phyloP scores from a whole-genome alignment of 495 filamentous ascomycete species.

The Penicillium angulare region DNA sequence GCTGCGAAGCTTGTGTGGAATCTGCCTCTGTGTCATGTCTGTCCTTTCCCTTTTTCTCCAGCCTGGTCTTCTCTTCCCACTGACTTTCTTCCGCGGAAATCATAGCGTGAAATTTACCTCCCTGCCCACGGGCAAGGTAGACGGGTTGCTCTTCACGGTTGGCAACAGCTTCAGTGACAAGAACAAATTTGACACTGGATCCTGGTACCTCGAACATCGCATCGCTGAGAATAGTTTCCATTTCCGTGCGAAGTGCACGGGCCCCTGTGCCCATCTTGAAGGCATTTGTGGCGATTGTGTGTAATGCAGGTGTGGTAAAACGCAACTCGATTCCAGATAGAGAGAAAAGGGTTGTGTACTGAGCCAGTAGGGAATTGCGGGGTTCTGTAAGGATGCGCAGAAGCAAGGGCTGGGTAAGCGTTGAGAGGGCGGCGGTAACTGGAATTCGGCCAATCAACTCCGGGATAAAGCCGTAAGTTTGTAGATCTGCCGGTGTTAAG shows the following conservation, averaged over 20 bases:
- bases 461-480: slow-evolving; percentile 91
- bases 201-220: slow-evolving; percentile 90
- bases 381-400: slow-evolving; percentile 90
- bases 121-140: slow-evolving; percentile 61
- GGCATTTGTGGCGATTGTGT: slow-evolving; percentile 74
- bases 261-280: slow-evolving; percentile 80
- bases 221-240: slow-evolving; percentile 83
- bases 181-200: slow-evolving; percentile 63
- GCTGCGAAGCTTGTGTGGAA: slow-evolving; percentile 20
- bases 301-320: slow-evolving; percentile 77
- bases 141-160: slow-evolving; percentile 58
- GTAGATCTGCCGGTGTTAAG: slow-evolving; percentile 76
- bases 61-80: slow-evolving; percentile 51
- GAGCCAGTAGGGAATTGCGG: slow-evolving; percentile 76
- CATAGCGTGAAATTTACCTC: slow-evolving; percentile 55
- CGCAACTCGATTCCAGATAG: slow-evolving; percentile 79
- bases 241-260: slow-evolving; percentile 79
- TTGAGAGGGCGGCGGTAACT: slow-evolving; percentile 77
- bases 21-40: slow-evolving; percentile 23
- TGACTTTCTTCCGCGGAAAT: slow-evolving; percentile 62
- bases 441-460: slow-evolving; percentile 92
- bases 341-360: slow-evolving; percentile 82
- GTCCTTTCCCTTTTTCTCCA: slow-evolving; percentile 32
- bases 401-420: slow-evolving; percentile 75
- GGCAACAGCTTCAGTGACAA: slow-evolving; percentile 75